These are phyloP conservation scores for Nemania sp. DNA, from an alignment of 2,329 filamentous ascomycete species.

Conservation along the genomic window DNA sequence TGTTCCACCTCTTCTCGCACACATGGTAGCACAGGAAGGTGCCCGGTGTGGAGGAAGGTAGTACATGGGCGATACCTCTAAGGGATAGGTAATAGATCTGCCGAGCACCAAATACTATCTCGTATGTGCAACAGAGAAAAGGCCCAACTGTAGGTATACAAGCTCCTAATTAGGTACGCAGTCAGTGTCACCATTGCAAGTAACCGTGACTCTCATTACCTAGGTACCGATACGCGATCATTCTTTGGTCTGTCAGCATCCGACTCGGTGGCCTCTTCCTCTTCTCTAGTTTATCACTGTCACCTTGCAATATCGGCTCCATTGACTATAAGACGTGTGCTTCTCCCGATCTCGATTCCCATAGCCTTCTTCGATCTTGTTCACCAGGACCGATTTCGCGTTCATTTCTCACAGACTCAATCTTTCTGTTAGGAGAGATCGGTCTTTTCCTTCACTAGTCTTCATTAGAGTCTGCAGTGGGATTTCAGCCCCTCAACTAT, in stretches of 20 bases:
- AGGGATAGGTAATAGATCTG: too few species aligned
- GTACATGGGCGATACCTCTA: too few species aligned
- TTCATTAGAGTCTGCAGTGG: neutral
- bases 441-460: neutral
- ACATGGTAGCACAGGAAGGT: neutral
- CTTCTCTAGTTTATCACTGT: neutral
- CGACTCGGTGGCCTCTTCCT: neutral
- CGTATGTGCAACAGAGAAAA: too few species aligned
- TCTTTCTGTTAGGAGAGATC: neutral
- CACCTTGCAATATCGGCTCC: neutral
- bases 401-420: neutral
- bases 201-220: neutral
- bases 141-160: too few species aligned
- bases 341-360: neutral
- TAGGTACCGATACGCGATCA: neutral
- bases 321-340: constrained; percentile 4
- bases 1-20: neutral
- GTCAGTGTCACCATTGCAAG: neutral
- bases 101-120: too few species aligned
- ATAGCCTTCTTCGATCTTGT: neutral
- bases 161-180: too few species aligned
- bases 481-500: neutral
- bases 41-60: neutral
- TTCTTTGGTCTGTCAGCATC: neutral
- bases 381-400: neutral